These are phyloP conservation scores for Kitagawia praeruptora DNA, from an alignment of 129 eudicot species.

Conservation along the genomic window DNA sequence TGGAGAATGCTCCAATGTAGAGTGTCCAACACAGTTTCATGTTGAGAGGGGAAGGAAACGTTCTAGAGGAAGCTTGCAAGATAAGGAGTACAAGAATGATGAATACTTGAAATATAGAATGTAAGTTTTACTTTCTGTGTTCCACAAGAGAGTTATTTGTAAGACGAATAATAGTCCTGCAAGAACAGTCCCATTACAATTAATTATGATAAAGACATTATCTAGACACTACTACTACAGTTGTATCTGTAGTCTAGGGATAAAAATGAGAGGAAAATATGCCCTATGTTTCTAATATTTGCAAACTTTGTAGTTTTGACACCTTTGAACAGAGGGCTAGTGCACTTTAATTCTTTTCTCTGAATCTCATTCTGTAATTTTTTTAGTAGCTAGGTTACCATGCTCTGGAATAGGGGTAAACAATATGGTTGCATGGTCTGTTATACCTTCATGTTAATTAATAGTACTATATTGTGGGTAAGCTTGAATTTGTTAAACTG, in stretches of 20 bases:
- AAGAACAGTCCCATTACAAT: background rate
- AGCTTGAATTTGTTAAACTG: constrained; percentile 7
- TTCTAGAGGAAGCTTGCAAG: constrained; percentile 53
- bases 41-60: constrained; percentile 90
- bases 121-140: constrained; percentile 36
- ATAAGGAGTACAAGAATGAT: constrained; percentile 58
- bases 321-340: background rate
- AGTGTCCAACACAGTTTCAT: constrained; percentile 90
- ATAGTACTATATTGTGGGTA: background rate
- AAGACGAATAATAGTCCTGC: background rate
- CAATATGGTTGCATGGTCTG: background rate
- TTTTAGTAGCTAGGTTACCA: background rate
- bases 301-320: background rate
- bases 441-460: background rate
- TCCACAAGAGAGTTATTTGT: background rate
- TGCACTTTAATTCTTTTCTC: background rate
- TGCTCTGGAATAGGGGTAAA: background rate
- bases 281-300: background rate
- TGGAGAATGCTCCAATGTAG: constrained; percentile 76
- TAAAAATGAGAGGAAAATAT: background rate
- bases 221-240: background rate
- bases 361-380: background rate
- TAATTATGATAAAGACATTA: background rate
- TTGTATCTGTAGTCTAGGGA: background rate
- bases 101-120: constrained; percentile 72